Evolutionary conservation across 805 yeast species (phyloP), one percentile per base, ranked within the genome.

Genomic region (Kodamaea neixiangensis): DNA sequence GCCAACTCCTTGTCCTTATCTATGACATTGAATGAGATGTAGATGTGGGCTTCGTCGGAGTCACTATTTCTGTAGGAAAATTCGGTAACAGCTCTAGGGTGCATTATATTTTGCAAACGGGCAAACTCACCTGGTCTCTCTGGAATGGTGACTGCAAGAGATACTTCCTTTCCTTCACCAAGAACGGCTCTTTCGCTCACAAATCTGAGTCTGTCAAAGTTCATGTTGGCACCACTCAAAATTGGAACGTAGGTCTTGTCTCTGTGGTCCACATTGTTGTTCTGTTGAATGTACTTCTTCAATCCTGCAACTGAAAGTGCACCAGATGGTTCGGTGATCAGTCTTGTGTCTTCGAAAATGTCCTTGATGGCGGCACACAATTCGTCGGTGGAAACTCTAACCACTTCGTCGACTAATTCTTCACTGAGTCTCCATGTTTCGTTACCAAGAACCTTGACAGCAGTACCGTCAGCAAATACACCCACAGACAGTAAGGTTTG

Each of bases 121-220:
- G 81, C 78, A 72, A 94, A 94, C 49, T 96, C 87, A 22, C 98
- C 99, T 15, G 97, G 97, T 42, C 76, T 71, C 67, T 94, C 99
- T 19, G 98, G 97, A 56, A 94, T 90, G 41, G 90, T 85, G 14
- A 92, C 90, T 44, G 88, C 82, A 77, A 94, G 77, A 62, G 96
- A 93, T 5, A 90, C 96, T 73, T 94, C 99, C 59, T 86, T 89
- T 50, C 98, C 99, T 67, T 93, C 98, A 72, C 99, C 99, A n/a
- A 94, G 78, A 47, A 89, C 96, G 11, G 99, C 97, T 70, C 99
- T 86, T 70, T 94, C 99, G 52, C 96, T 83, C 17, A 94, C 97
- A 68, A 94, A 94, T 66, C 99, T 80, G 61, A 94, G 77, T 61
- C 99, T 81, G 69, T 93, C 99, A 65, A 94, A 94, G 73, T 96